Conservation (phyloP, 495 filamentous ascomycete species). For the Hypoxylon cercidicola region DNA sequence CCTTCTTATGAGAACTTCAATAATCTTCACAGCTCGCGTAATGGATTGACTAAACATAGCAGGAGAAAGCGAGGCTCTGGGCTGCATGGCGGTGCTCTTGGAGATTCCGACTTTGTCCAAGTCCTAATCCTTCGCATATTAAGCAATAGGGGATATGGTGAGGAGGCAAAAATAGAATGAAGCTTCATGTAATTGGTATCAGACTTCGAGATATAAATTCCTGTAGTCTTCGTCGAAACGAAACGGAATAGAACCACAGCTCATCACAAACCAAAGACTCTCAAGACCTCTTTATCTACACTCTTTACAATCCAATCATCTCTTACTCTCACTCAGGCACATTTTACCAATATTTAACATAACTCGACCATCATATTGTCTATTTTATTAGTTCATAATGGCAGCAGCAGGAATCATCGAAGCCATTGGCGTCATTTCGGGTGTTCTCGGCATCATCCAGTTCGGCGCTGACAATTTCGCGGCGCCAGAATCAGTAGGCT, state of each 20-base stretch:
- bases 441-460: slow-evolving; percentile 34
- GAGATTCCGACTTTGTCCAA: too few relatives aligned
- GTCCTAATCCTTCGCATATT: slow-evolving; percentile 17
- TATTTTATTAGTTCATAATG: slow-evolving; percentile 17
- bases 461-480: slow-evolving; percentile 39
- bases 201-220: too few relatives aligned
- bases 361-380: neutral
- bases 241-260: too few relatives aligned
- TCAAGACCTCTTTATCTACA: too few relatives aligned
- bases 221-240: too few relatives aligned
- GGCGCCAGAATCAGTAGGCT: slow-evolving; percentile 13
- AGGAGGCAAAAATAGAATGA: too few relatives aligned
- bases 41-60: neutral
- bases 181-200: too few relatives aligned
- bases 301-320: too few relatives aligned
- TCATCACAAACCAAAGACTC: too few relatives aligned
- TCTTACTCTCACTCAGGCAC: neutral
- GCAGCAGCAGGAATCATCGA: slow-evolving; percentile 20
- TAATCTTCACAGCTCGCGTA: neutral
- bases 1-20: slow-evolving; percentile 8
- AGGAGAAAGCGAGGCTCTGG: slow-evolving; percentile 4
- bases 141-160: too few relatives aligned
- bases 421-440: slow-evolving; percentile 33
- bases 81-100: neutral
- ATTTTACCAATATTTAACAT: neutral